Evolutionary conservation across 495 filamentous ascomycete species (phyloP), one percentile per base, ranked within the genome.

Genomic region (Penicillium malachiteum): DNA sequence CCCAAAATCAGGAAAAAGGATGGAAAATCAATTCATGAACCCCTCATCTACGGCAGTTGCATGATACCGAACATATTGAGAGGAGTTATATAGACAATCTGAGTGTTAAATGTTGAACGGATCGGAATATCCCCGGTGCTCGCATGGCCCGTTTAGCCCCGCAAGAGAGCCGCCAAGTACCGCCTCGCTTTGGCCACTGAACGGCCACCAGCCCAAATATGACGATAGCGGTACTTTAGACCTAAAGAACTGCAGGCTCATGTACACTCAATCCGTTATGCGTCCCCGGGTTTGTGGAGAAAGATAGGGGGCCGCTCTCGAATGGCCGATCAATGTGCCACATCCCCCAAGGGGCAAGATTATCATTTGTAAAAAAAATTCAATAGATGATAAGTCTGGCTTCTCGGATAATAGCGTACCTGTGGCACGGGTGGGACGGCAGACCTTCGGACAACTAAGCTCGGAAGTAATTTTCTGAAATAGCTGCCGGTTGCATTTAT

Each of bases 381-480:
- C 12, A 9, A 1, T 37, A 37, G 34, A 37, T 37, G 2, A 32
- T 13, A 51, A n/a, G n/a, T 14, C 40, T 51, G 17, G 14, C 33
- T 31, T 35, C 39, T n/a, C 42, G 43, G n/a, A 46, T 30, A 49
- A 32, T 16, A 14, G 44, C 18, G 56, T 50, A 50, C 33, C 31
- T 44, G 31, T 60, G 54, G 54, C 48, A 59, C 58, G 50, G 58
- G 55, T 65, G 62, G 55, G 52, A 52, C 58, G 58, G 62, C 52
- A 59, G 44, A 50, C 55, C 38, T 32, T 48, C 46, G 50, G 48
- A 50, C 50, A 43, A 52, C 35, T 48, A 53, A 46, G 18, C 26
- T 52, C 32, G 39, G 48, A 8, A 33, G 30, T 35, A 48, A 35
- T 52, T 53, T 58, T 64, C 39, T 52, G 43, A 54, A 61, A 50